These are phyloP conservation scores for Omphalea diandra DNA, from an alignment of 441 rosid genomes.

Conservation along the genomic window DNA sequence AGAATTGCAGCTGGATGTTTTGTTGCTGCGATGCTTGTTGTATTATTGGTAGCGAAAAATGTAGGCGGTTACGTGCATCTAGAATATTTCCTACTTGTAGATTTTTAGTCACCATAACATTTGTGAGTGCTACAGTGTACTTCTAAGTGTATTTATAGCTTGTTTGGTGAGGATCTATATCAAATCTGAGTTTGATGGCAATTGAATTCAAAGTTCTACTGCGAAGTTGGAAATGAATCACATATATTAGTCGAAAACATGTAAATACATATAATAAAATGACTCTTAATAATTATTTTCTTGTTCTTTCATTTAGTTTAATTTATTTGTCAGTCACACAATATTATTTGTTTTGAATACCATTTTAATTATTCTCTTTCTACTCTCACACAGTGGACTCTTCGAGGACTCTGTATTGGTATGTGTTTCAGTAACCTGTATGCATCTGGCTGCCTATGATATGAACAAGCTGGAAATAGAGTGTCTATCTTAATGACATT, in stretches of 20 bases:
- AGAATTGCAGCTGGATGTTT: slow-evolving; percentile 93
- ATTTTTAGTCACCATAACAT: slow-evolving; percentile 9
- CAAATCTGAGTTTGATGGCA: not conserved
- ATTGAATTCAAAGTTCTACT: slow-evolving; percentile 6
- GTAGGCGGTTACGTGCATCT: slow-evolving; percentile 41
- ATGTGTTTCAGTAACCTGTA: slow-evolving; percentile 25
- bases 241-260: not conserved
- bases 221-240: not conserved
- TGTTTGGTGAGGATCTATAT: not conserved
- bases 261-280: not conserved
- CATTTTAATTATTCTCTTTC: slow-evolving; percentile 1
- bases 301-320: not conserved
- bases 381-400: slow-evolving; percentile 75
- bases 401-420: slow-evolving; percentile 91
- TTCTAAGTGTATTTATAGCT: not conserved
- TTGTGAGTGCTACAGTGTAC: not conserved
- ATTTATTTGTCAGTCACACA: not conserved
- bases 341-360: not conserved
- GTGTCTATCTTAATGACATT: slow-evolving; percentile 2
- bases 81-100: not conserved
- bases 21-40: slow-evolving; percentile 64
- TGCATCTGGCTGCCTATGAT: slow-evolving; percentile 12
- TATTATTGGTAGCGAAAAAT: slow-evolving; percentile 79
- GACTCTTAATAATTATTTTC: not conserved
- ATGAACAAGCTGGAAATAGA: slow-evolving; percentile 1